Evolutionary conservation across 306 rosid species (phyloP).

Genomic region (Castanospermum australe): DNA sequence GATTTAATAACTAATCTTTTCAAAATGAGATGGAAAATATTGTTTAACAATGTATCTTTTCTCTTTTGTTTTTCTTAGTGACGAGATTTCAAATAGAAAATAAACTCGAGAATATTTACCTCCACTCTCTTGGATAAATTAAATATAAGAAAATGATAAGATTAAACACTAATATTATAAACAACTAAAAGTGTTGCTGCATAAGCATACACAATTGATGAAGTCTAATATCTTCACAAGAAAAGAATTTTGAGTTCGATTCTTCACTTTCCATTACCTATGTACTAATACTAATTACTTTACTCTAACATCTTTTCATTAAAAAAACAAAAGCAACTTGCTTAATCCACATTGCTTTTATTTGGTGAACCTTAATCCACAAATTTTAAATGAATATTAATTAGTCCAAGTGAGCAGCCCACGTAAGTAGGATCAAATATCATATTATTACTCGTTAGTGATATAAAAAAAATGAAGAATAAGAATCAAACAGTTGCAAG

Average conservation of each 20-base stretch:
- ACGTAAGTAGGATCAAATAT: neutral
- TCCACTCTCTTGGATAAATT: neutral
- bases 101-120: neutral
- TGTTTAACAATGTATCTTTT: too few relatives aligned
- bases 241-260: neutral
- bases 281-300: neutral
- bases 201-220: neutral
- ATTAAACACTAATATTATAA: neutral
- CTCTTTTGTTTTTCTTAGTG: neutral
- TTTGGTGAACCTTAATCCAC: neutral
- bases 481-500: neutral
- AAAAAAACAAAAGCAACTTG: neutral
- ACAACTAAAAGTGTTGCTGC: neutral
- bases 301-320: neutral
- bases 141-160: too few relatives aligned
- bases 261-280: conserved; percentile 1
- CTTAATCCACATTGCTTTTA: neutral
- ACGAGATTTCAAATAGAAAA: neutral
- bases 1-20: too few relatives aligned
- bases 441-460: neutral
- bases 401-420: neutral
- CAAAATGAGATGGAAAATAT: neutral
- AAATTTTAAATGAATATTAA: neutral
- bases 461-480: neutral
- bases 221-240: neutral